These are phyloP conservation scores for Pachysandra terminalis DNA, from an alignment of 164 flowering plant species.

Conservation along the genomic window DNA sequence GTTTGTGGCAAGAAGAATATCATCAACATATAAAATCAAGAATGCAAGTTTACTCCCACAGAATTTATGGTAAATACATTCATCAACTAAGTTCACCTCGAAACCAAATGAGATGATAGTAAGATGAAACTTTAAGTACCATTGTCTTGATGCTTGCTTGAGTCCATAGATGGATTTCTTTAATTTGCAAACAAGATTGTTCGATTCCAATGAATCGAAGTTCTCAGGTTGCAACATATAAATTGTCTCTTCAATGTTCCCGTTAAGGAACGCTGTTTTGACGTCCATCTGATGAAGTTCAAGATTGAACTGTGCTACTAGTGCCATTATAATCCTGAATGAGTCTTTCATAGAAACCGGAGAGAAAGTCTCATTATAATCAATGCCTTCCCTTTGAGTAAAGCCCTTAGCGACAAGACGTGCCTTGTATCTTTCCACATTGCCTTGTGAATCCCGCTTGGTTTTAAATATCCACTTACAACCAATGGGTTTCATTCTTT, in stretches of 20 bases:
- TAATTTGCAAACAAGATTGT: too few species aligned
- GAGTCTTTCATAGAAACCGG: background rate
- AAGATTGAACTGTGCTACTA: background rate
- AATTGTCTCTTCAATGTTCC: constrained; percentile 2
- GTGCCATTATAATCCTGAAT: background rate
- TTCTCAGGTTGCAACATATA: background rate
- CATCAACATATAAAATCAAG: too few species aligned
- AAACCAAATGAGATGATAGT: too few species aligned
- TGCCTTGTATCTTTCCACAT: constrained; percentile 1
- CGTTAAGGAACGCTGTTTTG: too few species aligned
- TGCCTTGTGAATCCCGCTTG: background rate
- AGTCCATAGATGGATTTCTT: too few species aligned
- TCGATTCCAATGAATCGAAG: background rate
- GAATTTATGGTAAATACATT: too few species aligned
- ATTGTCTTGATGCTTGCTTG: too few species aligned
- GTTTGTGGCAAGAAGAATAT: too few species aligned
- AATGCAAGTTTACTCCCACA: too few species aligned
- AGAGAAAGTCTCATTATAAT: background rate
- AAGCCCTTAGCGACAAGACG: background rate
- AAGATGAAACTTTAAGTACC: too few species aligned
- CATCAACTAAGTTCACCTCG: too few species aligned
- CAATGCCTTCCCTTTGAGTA: background rate
- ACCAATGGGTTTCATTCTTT: background rate
- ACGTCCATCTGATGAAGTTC: background rate
- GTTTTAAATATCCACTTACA: constrained; percentile 3